Conservation (phyloP, 2,329 filamentous ascomycete genomes). For the Catunica adiposa region DNA sequence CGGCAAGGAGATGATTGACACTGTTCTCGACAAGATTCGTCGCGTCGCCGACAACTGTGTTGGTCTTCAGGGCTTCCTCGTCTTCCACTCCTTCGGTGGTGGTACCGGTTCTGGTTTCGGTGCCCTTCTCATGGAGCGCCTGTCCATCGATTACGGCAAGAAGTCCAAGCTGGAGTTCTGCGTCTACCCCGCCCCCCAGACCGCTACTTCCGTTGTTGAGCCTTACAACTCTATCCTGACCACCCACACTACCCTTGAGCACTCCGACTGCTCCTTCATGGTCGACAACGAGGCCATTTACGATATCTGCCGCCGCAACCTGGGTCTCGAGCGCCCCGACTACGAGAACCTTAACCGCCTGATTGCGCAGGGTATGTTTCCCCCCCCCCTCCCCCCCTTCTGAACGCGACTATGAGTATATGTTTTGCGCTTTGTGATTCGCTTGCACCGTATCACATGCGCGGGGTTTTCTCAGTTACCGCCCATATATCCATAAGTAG, state of each 20-base stretch:
- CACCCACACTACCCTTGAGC: slow-evolving; percentile 96
- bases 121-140: slow-evolving; percentile 94
- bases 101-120: slow-evolving; percentile 98
- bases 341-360: slow-evolving; percentile 98
- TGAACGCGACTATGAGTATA: neutral
- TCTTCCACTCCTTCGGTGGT: slow-evolving; percentile 99
- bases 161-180: slow-evolving; percentile 99
- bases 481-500: neutral
- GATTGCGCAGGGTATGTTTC: slow-evolving; percentile 71
- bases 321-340: slow-evolving; percentile 92
- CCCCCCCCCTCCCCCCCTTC: neutral
- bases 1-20: slow-evolving; percentile 97
- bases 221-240: slow-evolving; percentile 99
- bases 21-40: slow-evolving; percentile 93
- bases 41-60: slow-evolving; percentile 95
- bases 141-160: slow-evolving; percentile 98
- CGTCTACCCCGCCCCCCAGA: slow-evolving; percentile 95
- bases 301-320: slow-evolving; percentile 96
- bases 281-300: slow-evolving; percentile 99
- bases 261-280: slow-evolving; percentile 99
- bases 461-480: no score
- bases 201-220: slow-evolving; percentile 93
- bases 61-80: slow-evolving; percentile 95
- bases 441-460: no score
- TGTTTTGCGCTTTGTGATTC: neutral